Conservation (phyloP, 2,329 filamentous ascomycete species). For the Pseudodiploospora longispora region DNA sequence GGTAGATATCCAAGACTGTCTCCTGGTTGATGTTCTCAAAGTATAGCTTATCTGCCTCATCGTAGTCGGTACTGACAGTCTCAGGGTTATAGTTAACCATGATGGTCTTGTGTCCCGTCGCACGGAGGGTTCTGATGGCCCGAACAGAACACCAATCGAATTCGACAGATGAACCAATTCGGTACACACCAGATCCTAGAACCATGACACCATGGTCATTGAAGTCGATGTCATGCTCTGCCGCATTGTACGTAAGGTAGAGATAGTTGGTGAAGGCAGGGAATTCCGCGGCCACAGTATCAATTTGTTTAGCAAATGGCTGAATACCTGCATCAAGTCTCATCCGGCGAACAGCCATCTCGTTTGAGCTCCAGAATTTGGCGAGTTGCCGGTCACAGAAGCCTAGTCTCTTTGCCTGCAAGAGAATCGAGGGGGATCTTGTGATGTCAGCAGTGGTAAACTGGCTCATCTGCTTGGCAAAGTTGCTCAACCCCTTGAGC, state of each 20-base stretch:
- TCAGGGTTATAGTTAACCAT: conserved; percentile 96
- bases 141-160: conserved; percentile 99
- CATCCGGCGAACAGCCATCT: conserved; percentile 76
- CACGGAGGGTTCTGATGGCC: conserved; percentile 81
- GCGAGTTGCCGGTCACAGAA: conserved; percentile 92
- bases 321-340: conserved; percentile 79
- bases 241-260: conserved; percentile 91
- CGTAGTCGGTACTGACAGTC: conserved; percentile 83
- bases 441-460: conserved; percentile 59
- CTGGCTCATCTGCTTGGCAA: conserved; percentile 68
- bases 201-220: conserved; percentile 94
- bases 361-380: conserved; percentile 90
- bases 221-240: conserved; percentile 75
- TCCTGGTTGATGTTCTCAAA: conserved; percentile 94
- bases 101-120: conserved; percentile 81
- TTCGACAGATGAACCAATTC: conserved; percentile 95
- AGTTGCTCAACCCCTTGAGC: conserved; percentile 84
- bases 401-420: conserved; percentile 84
- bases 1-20: conserved; percentile 87
- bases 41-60: conserved; percentile 89
- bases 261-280: conserved; percentile 92
- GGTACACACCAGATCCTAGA: conserved; percentile 88
- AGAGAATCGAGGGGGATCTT: conserved; percentile 57
- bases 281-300: conserved; percentile 96
- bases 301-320: conserved; percentile 94